These are phyloP conservation scores for Neonectria ditissima DNA, from an alignment of 2,329 filamentous ascomycete genomes.

Conservation along the genomic window DNA sequence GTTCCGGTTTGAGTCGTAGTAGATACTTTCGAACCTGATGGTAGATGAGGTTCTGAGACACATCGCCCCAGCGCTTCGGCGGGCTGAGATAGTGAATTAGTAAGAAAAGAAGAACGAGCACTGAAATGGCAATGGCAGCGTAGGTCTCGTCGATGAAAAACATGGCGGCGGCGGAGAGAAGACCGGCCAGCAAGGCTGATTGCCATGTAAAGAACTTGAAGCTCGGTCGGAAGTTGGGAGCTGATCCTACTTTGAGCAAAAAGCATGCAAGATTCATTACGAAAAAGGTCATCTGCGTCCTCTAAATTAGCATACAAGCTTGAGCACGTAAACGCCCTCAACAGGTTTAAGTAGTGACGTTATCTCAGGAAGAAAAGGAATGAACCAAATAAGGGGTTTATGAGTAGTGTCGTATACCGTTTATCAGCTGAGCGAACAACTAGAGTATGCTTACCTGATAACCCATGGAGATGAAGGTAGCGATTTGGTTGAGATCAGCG, in stretches of 20 bases:
- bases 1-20: slow-evolving; percentile 83
- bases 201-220: slow-evolving; percentile 93
- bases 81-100: slow-evolving; percentile 88
- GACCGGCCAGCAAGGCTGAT: slow-evolving; percentile 78
- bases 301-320: slow-evolving; percentile 55
- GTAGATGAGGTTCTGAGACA: slow-evolving; percentile 90
- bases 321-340: neutral
- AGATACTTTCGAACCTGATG: slow-evolving; percentile 88
- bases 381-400: too few species aligned
- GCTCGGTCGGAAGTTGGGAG: slow-evolving; percentile 87
- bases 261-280: slow-evolving; percentile 92
- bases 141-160: slow-evolving; percentile 90
- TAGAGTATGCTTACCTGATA: slow-evolving; percentile 69
- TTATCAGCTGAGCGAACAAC: neutral
- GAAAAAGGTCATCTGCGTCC: slow-evolving; percentile 89
- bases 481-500: slow-evolving; percentile 87
- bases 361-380: neutral
- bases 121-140: slow-evolving; percentile 78
- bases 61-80: slow-evolving; percentile 90
- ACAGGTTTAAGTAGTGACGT: neutral
- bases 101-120: slow-evolving; percentile 82
- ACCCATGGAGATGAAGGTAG: slow-evolving; percentile 90
- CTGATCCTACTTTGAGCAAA: slow-evolving; percentile 85
- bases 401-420: neutral
- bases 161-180: slow-evolving; percentile 85